Percentiles rank a stretch among this genome's conserved stretches.
Conservation (phyloP, 23 red algal species). For the Gracilariopsis chorda region DNA sequence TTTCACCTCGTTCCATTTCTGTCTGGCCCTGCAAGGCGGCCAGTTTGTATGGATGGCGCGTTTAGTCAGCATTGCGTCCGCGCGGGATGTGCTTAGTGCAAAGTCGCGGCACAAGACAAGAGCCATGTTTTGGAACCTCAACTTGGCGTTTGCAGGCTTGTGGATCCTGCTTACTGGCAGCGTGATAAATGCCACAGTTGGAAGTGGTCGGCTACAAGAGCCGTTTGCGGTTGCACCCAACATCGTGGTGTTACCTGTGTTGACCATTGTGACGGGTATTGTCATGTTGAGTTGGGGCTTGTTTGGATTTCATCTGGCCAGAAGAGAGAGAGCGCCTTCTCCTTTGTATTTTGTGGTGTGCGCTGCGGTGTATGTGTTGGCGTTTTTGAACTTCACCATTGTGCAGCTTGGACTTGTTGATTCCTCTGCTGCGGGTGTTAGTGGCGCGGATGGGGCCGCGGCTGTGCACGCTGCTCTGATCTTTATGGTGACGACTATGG, state of each 20-base stretch:
- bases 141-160: conserved; percentile 47
- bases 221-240: conserved; percentile 30
- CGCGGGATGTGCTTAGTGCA: conserved; percentile 11
- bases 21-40: conserved; percentile 63
- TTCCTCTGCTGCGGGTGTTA: not conserved
- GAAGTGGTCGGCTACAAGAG: conserved; percentile 9
- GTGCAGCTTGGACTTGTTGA: conserved; percentile 43
- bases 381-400: conserved; percentile 60
- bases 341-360: conserved; percentile 15
- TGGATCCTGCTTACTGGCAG: conserved; percentile 45
- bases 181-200: conserved; percentile 36
- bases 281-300: conserved; percentile 41
- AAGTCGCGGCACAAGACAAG: conserved; percentile 31
- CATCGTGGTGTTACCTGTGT: conserved; percentile 34
- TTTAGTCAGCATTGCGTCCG: conserved; percentile 17
- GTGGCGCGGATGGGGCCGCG: conserved; percentile 16
- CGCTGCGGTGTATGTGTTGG: conserved; percentile 14
- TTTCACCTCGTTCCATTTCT: conserved; percentile 65
- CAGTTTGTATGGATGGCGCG: conserved; percentile 66
- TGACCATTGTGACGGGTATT: conserved; percentile 50
- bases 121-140: conserved; percentile 63
- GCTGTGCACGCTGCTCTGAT: conserved; percentile 49
- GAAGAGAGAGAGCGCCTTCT: not conserved
- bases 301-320: not conserved
- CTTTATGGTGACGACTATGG: conserved; percentile 37